A percentile compares a stretch with the other conserved stretches of the same genome.
Conservation (phyloP, 2,329 filamentous ascomycete species). For the Dissoconium aciculare region DNA sequence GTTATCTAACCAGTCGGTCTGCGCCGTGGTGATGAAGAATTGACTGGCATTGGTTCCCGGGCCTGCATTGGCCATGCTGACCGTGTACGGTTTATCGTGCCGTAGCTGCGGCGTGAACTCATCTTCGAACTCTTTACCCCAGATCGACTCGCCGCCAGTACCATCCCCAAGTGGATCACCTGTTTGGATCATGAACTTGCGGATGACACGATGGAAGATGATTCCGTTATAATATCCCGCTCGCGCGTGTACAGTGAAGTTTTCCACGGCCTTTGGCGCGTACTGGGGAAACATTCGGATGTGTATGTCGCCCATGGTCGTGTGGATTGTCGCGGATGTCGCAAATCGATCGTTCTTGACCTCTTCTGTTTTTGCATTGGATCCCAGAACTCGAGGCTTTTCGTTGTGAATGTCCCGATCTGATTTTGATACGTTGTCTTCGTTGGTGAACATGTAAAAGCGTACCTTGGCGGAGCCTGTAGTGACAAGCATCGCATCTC, state of each 20-base stretch:
- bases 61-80: conserved; percentile 96
- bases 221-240: conserved; percentile 94
- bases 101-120: conserved; percentile 72
- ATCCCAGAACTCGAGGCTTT: conserved; percentile 55
- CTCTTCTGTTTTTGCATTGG: conserved; percentile 35
- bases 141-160: conserved; percentile 80
- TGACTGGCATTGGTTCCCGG: conserved; percentile 91
- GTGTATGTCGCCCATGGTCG: conserved; percentile 84
- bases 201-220: conserved; percentile 92
- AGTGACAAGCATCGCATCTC: conserved; percentile 75
- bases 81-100: conserved; percentile 90
- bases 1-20: conserved; percentile 88
- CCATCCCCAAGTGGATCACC: conserved; percentile 80
- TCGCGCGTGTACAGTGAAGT: conserved; percentile 83
- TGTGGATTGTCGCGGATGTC: conserved; percentile 73
- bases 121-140: conserved; percentile 83
- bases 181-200: conserved; percentile 94
- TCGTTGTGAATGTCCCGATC: conserved; percentile 90
- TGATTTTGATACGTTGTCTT: conserved; percentile 66
- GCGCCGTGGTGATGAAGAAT: conserved; percentile 97
- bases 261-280: conserved; percentile 89
- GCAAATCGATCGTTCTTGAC: conserved; percentile 56
- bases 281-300: conserved; percentile 85
- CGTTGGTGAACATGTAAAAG: conserved; percentile 97
- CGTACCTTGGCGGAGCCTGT: conserved; percentile 78